These are phyloP conservation scores for Catunica adiposa DNA, from an alignment of 2,329 filamentous ascomycete species.

Conservation along the genomic window DNA sequence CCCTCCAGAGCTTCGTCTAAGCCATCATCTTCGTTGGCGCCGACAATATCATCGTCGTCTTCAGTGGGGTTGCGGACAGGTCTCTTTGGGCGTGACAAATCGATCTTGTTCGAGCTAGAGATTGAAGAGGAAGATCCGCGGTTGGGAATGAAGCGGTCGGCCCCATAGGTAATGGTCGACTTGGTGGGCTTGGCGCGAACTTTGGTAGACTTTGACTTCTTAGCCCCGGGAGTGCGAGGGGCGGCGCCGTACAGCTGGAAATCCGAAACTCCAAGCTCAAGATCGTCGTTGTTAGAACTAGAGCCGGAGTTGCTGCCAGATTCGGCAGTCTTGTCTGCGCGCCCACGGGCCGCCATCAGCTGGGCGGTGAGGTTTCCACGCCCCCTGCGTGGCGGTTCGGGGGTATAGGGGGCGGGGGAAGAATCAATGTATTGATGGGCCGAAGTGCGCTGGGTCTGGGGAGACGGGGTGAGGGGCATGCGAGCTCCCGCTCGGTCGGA, in stretches of 20 bases:
- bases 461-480: conserved; percentile 86
- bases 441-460: conserved; percentile 38
- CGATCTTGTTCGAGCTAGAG: conserved; percentile 66
- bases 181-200: conserved; percentile 47
- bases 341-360: conserved; percentile 46
- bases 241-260: conserved; percentile 81
- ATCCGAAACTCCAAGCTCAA: conserved; percentile 85
- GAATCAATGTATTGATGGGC: conserved; percentile 38
- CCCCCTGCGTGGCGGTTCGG: conserved; percentile 45
- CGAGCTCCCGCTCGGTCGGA: conserved; percentile 83
- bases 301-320: conserved; percentile 74
- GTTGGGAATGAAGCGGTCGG: conserved; percentile 93
- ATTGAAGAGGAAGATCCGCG: conserved; percentile 79
- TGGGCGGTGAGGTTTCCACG: conserved; percentile 69
- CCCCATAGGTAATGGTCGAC: conserved; percentile 64
- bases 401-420: conserved; percentile 73
- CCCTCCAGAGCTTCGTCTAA: conserved; percentile 63
- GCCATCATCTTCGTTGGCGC: conserved; percentile 68
- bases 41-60: conserved; percentile 39
- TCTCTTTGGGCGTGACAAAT: conserved; percentile 57
- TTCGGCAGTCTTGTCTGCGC: conserved; percentile 62
- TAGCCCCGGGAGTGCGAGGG: conserved; percentile 39
- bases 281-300: conserved; percentile 60
- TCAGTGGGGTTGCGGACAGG: conserved; percentile 42
- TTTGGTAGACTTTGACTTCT: conserved; percentile 35